A percentile compares a stretch with the other conserved stretches of the same genome.
Conservation (phyloP, 176 grass and related monocot genomes). For the Neostapfia colusana region DNA sequence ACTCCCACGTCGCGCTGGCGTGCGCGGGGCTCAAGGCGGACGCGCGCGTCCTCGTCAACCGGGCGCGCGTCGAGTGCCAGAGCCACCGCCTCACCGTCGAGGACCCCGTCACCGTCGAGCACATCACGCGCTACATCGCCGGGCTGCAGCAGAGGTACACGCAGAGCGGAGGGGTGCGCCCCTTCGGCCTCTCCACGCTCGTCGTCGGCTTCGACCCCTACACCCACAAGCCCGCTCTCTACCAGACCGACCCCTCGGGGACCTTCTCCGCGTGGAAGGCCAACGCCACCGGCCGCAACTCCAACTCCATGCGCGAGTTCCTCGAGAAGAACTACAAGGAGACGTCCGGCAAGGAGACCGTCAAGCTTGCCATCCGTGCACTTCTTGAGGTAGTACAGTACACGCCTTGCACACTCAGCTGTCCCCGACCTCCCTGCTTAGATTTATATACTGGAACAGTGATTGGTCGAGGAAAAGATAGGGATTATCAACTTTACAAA, state of each 20-base stretch:
- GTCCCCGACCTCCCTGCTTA: background rate
- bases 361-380: constrained; percentile 85
- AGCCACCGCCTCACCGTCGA: constrained; percentile 85
- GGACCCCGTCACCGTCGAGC: constrained; percentile 89
- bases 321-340: constrained; percentile 98
- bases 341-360: constrained; percentile 88
- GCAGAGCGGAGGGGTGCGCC: constrained; percentile 78
- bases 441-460: background rate
- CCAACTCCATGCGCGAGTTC: constrained; percentile 93
- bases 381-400: constrained; percentile 98
- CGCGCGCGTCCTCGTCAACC: constrained; percentile 83
- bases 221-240: constrained; percentile 62
- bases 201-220: constrained; percentile 91
- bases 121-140: constrained; percentile 96
- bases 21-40: constrained; percentile 96
- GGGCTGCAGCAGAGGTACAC: constrained; percentile 95
- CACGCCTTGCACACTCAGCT: background rate
- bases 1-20: constrained; percentile 82
- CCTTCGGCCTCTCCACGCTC: constrained; percentile 85
- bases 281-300: constrained; percentile 90
- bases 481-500: background rate
- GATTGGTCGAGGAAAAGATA: constrained; percentile 1
- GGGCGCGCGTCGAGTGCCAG: constrained; percentile 87
- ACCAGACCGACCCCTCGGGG: constrained; percentile 86
- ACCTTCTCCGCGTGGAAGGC: constrained; percentile 97